These are phyloP conservation scores for Penicillium mononematosum DNA, from an alignment of 495 filamentous ascomycete species.

Conservation along the genomic window DNA sequence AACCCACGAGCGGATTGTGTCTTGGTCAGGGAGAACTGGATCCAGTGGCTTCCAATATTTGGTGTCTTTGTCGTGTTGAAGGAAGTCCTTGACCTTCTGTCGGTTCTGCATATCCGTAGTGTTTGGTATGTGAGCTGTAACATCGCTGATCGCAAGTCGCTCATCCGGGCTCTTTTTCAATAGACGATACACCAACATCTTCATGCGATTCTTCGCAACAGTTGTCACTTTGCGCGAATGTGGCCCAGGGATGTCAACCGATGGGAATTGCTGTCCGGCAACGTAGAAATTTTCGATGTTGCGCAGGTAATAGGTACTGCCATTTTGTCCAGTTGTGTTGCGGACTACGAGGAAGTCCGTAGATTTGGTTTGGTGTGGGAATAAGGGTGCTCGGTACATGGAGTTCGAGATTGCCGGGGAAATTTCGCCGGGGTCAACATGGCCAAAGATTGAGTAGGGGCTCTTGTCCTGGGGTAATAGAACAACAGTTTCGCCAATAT, in stretches of 20 bases:
- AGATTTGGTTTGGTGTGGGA: slow-evolving; percentile 72
- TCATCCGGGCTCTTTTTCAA: slow-evolving; percentile 69
- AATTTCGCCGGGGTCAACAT: slow-evolving; percentile 83
- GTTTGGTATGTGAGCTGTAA: slow-evolving; percentile 84
- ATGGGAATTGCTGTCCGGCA: slow-evolving; percentile 89
- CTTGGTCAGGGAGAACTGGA: slow-evolving; percentile 65
- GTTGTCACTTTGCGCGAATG: slow-evolving; percentile 94
- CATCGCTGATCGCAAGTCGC: slow-evolving; percentile 68
- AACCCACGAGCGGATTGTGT: slow-evolving; percentile 77
- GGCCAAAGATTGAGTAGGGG: slow-evolving; percentile 91
- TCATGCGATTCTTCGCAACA: slow-evolving; percentile 89
- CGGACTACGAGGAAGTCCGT: slow-evolving; percentile 89
- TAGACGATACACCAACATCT: slow-evolving; percentile 88
- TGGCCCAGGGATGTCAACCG: slow-evolving; percentile 85
- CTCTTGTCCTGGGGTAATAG: slow-evolving; percentile 91
- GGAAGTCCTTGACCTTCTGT: slow-evolving; percentile 95
- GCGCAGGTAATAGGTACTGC: slow-evolving; percentile 74
- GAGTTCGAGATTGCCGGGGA: slow-evolving; percentile 88
- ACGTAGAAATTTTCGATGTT: slow-evolving; percentile 86
- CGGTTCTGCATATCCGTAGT: slow-evolving; percentile 92
- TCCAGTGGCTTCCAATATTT: slow-evolving; percentile 86
- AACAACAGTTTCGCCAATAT: slow-evolving; percentile 82
- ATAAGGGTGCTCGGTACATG: slow-evolving; percentile 93
- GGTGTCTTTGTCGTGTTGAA: slow-evolving; percentile 77
- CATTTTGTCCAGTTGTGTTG: slow-evolving; percentile 69